Conservation (phyloP, 805 yeast genomes). For the Saturnispora bothae region DNA sequence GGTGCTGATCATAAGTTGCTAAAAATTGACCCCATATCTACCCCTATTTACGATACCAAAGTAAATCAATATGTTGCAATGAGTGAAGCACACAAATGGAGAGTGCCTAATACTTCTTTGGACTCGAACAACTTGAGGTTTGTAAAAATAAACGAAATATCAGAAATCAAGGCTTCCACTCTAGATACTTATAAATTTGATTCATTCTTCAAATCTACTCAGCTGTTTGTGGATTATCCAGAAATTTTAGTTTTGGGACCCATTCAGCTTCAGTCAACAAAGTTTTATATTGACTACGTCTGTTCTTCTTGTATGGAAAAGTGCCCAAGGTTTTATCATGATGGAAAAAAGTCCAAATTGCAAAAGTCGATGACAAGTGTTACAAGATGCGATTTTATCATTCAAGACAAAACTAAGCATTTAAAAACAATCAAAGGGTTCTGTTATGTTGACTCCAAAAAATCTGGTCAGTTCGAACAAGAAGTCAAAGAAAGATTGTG, state of each 20-base stretch:
- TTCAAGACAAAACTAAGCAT: too few relatives aligned
- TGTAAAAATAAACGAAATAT: neutral
- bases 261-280: neutral
- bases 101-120: constrained; percentile 1
- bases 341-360: neutral
- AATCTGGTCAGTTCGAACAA: too few relatives aligned
- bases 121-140: neutral
- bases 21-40: constrained; percentile 2
- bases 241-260: neutral
- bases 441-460: too few relatives aligned
- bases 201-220: neutral
- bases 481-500: too few relatives aligned
- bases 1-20: neutral
- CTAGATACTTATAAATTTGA: neutral
- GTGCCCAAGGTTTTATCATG: neutral
- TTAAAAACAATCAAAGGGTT: too few relatives aligned
- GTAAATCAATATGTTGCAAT: neutral
- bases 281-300: neutral
- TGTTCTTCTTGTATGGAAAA: neutral
- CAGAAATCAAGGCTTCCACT: neutral
- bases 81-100: neutral
- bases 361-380: neutral
- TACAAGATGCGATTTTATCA: neutral
- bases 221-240: neutral
- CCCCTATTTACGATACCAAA: neutral